Percentiles rank a stretch among this genome's conserved stretches.
phyloP scores from a whole-genome alignment of 768 basidiomycete species.

The Phaeotremella skinneri region DNA sequence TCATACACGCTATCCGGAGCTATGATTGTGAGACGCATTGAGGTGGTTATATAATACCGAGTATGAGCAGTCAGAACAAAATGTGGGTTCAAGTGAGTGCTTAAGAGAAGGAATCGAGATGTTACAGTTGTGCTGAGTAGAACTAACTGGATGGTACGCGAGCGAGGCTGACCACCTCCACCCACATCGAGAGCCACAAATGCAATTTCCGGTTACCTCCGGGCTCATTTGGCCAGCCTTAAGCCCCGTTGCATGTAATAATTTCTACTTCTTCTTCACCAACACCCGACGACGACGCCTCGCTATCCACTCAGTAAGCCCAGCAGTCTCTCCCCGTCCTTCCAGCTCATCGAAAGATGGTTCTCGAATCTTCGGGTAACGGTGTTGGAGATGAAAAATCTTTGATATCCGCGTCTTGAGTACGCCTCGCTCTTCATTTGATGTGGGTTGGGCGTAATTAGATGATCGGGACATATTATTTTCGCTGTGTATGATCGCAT shows the following conservation, averaged over 20 bases:
- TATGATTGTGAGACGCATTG: slow-evolving; percentile 53
- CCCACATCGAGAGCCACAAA: too few species aligned
- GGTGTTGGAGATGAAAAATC: slow-evolving; percentile 15
- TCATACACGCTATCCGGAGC: slow-evolving; percentile 53
- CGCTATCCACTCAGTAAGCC: slow-evolving; percentile 19
- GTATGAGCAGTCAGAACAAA: too few species aligned
- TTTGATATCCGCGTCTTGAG: slow-evolving; percentile 39
- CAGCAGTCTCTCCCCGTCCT: slow-evolving; percentile 45
- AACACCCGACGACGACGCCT: slow-evolving; percentile 47
- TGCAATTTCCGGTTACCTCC: too few species aligned
- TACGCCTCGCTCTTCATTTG: slow-evolving; percentile 38
- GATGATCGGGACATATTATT: slow-evolving; percentile 31
- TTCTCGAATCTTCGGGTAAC: slow-evolving; percentile 10
- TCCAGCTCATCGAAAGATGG: not conserved
- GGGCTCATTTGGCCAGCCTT: not conserved
- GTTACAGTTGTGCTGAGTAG: too few species aligned
- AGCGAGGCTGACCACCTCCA: too few species aligned
- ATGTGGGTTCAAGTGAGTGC: too few species aligned
- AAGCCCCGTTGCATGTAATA: not conserved
- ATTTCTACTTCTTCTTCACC: slow-evolving; percentile 6
- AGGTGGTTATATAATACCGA: too few species aligned
- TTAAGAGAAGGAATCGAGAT: too few species aligned
- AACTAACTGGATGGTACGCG: too few species aligned
- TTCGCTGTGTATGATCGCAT: too few species aligned
- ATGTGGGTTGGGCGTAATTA: slow-evolving; percentile 47